These are phyloP conservation scores for Pisolithus marmoratus DNA, from an alignment of 768 basidiomycete genomes.

Conservation along the genomic window DNA sequence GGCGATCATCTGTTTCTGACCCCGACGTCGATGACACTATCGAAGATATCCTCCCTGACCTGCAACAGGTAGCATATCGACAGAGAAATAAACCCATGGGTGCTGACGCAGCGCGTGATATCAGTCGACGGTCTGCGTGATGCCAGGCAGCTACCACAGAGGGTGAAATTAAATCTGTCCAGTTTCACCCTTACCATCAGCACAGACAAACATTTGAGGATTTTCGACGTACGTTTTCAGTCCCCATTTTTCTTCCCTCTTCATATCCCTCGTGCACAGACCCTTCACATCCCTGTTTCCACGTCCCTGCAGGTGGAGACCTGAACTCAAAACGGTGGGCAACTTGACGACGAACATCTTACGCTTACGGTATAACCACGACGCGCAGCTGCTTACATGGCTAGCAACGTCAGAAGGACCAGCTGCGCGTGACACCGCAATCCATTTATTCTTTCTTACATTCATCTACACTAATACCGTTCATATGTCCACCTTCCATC, in stretches of 20 bases:
- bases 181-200: slow-evolving; percentile 87
- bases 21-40: slow-evolving; percentile 34
- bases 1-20: slow-evolving; percentile 24
- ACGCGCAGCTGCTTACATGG: slow-evolving; percentile 81
- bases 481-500: slow-evolving; percentile 85
- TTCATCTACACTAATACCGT: not conserved
- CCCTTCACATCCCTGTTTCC: slow-evolving; percentile 87
- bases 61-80: slow-evolving; percentile 56
- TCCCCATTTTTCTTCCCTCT: not conserved
- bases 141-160: slow-evolving; percentile 67
- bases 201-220: slow-evolving; percentile 78
- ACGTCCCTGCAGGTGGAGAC: slow-evolving; percentile 49
- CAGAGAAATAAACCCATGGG: slow-evolving; percentile 30
- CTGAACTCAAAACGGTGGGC: slow-evolving; percentile 67
- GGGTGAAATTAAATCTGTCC: slow-evolving; percentile 71
- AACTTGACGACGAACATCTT: slow-evolving; percentile 89
- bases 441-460: not conserved
- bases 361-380: slow-evolving; percentile 77
- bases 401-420: slow-evolving; percentile 88
- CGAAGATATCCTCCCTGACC: slow-evolving; percentile 36
- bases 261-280: slow-evolving; percentile 67
- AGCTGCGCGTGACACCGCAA: slow-evolving; percentile 68
- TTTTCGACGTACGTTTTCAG: slow-evolving; percentile 76
- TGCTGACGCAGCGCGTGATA: slow-evolving; percentile 55
- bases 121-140: slow-evolving; percentile 83